Evolutionary conservation across 257 asterid species (phyloP).

Genomic region (Penstemon barbatus): DNA sequence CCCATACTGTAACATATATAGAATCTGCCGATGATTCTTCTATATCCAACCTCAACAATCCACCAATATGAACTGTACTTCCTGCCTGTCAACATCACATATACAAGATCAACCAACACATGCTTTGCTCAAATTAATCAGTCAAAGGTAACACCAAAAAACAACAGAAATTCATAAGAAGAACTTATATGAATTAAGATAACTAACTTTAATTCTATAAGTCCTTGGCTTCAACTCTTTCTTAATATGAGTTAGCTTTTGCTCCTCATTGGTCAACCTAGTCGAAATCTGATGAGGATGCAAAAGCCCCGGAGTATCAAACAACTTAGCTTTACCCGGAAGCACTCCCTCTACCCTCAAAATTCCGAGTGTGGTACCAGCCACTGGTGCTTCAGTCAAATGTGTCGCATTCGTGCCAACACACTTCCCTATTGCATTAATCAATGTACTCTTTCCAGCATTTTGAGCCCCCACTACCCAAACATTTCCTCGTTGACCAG

Average conservation of each 20-base stretch:
- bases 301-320: conserved; percentile 89
- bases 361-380: conserved; percentile 89
- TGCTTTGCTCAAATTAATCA: conserved; percentile 2
- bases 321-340: conserved; percentile 79
- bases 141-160: not conserved
- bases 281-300: conserved; percentile 86
- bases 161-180: not conserved
- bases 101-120: conserved; percentile 9
- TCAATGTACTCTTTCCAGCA: conserved; percentile 86
- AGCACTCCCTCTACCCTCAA: conserved; percentile 87
- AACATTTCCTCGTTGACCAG: conserved; percentile 81
- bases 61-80: conserved; percentile 78
- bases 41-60: conserved; percentile 73
- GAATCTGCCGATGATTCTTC: conserved; percentile 73
- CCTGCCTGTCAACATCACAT: conserved; percentile 58
- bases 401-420: conserved; percentile 57
- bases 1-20: conserved; percentile 80
- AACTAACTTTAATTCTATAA: conserved; percentile 77
- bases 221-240: conserved; percentile 91
- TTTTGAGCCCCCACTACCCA: conserved; percentile 96
- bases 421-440: conserved; percentile 71
- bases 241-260: conserved; percentile 53
- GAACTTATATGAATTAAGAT: conserved; percentile 10
- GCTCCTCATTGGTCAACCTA: conserved; percentile 75
- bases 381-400: conserved; percentile 87